Base-by-base conservation (phyloP, 2,329 filamentous ascomycete genomes). In the Beauveria sp. region DNA sequence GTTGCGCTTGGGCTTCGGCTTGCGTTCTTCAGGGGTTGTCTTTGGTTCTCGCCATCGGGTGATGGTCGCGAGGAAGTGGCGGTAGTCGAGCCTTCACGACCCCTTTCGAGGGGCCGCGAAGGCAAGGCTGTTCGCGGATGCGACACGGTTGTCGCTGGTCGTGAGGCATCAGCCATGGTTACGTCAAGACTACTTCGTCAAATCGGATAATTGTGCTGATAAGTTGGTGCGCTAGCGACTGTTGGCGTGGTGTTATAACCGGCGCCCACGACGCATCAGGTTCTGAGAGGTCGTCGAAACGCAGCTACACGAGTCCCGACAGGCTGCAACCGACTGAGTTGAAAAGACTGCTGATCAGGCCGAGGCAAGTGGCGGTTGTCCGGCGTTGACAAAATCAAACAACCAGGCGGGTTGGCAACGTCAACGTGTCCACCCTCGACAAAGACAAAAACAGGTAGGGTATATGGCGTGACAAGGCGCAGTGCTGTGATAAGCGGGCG, bases 111-210 rank as follows among this genome's bases (percentile, higher is more conserved):
- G 40, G 74, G 73, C 40, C 74, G 68, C 48, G 74, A 74, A 30
- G 74, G 74, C 43, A 76, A 66, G 10, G 73, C 73, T 44, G 73
- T 76, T 63, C 74, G 69, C 55, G 63, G 68, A 53, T 70, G 67
- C 66, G 68, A 68, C 59, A 67, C 64, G 37, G 63, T 47, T 55
- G 67, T 61, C 64, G 66, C 63, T 41, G 67, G 48, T 46, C 67
- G 68, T 18, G 66, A 66, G 41, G 67, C 61, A 63, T 74, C 68
- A 65, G 68, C 71, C 73, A 75, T 74, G 47, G 10, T 37, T 51
- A 16, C 1, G 3, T 28, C 43, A 20, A 41, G 34, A 28, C 10
- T 41, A n/a, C 14, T 30, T 10, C 22, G 18, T 53, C 3, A 43
- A 7, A 7, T 28, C 18, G 8, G 41, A 37, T 41, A 34, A 34